Evolutionary conservation across 2,329 filamentous ascomycete genomes (phyloP), one percentile per base, ranked within the genome.

Genomic region (Stachybotrys echinatus): DNA sequence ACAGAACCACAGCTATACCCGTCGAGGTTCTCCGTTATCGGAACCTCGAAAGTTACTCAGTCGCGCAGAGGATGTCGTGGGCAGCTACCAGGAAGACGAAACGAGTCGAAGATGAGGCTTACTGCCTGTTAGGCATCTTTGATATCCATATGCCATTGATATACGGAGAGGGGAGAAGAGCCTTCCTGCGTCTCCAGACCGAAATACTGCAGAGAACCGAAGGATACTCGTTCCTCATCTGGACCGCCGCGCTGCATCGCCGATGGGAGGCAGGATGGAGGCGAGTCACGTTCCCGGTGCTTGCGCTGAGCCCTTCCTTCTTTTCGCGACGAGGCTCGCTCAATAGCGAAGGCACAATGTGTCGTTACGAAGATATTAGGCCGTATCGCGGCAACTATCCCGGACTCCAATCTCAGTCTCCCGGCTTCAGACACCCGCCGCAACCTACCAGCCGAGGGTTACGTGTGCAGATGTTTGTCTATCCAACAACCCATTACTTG

Each of bases 101-200:
- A 23, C 49, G 50, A 27, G 31, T 45, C n/a, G 57, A 59, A 45
- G 57, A 59, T 43, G 45, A 53, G 39, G 57, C 57, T 10, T 59
- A 59, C 37, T 58, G 50, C 22, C 53, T 59, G 38, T 23, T 58
- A 20, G 57, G 57, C 20, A 49, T 59, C 8, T 58, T 59, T 42
- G 52, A 51, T 34, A 46, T 59, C 39, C 56, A 55, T 31, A 58
- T 59, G 57, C 47, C 55, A 10, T 39, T 56, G 17, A 19, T 58
- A 2, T 59, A 59, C 23, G 57, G 55, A 4, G 57, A 59, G 23
- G 55, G 55, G 18, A 34, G 23, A 39, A 48, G 19, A 12, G 48
- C 48, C 6, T 52, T 52, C 44, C 23, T 20, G 18, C 38, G 50
- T 14, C 31, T 52, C n/a, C 50, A 48, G 23, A 21, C 19, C 12